Base-by-base conservation (phyloP, 768 basidiomycete species). In the Dentipellis fragilis region DNA sequence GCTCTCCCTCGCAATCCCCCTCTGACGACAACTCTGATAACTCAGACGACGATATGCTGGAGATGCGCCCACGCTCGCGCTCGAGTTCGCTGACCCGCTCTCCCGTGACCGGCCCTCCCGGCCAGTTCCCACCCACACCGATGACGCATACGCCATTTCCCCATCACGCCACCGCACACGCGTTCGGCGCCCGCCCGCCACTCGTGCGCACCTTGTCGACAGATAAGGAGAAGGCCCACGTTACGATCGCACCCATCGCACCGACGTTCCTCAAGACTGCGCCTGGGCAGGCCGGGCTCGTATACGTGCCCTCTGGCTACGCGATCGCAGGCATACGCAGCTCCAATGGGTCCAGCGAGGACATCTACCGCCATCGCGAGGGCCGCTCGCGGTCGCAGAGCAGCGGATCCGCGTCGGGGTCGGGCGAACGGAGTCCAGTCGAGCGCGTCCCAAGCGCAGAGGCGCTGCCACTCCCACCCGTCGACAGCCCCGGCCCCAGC, bases 231-330 rank as follows among this genome's bases (percentile, higher is more conserved):
- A 49, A 49, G 22, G 8, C 85, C 40, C 77, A 80, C 29, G 70
- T 85, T 59, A 87, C 86, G 10, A 88, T 87, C 54, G 83, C 84
- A 11, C 76, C 82, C 38, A 85, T 88, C 48, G 82, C 85, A 0
- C 86, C 86, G 4, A 94, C 96, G 4, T 79, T 89, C 48, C 76
- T 98, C 60, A 99, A 98, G 73, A 89, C 89, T 16, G 80, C 75
- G 10, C 74, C 77, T 1, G 71, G 75, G 10, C 77, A 75, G 6
- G 83, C 87, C 39, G 84, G 86, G 58, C 73, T 88, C 59, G 86
- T 88, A 21, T 88, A 87, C 63, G 83, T 84, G 14, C 86, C 86
- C 37, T 62, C 62, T 36, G 67, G 64, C 42, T 70, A 70, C 55
- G 62, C 57, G 50, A 35, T 51, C 29, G 49, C 58, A 36, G 58